These are phyloP conservation scores for Fusarium gaditjirri DNA, from an alignment of 2,329 filamentous ascomycete genomes.

Conservation along the genomic window DNA sequence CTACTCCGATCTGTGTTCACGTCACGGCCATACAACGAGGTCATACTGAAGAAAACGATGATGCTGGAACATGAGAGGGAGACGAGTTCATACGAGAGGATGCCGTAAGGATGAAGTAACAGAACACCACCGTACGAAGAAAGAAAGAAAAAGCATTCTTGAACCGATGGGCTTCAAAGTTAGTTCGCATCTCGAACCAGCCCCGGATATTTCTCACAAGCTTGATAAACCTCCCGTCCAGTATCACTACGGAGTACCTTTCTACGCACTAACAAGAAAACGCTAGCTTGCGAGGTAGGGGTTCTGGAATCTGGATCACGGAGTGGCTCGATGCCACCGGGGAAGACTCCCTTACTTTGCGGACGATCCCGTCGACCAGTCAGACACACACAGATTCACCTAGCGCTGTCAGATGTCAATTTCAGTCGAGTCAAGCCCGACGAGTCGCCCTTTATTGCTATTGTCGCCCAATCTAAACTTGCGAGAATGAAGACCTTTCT, in stretches of 20 bases:
- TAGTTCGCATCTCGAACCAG: background rate
- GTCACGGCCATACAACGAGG: background rate
- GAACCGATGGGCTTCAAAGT: background rate
- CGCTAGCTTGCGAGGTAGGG: background rate
- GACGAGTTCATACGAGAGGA: background rate
- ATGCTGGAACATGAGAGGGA: background rate
- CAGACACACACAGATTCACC: accelerated
- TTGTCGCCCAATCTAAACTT: background rate
- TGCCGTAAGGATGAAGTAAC: background rate
- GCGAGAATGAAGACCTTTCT: background rate
- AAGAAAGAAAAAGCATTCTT: background rate
- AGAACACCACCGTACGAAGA: background rate
- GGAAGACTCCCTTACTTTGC: background rate
- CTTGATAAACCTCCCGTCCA: background rate
- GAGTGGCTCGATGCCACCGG: background rate
- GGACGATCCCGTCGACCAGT: background rate
- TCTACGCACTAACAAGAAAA: background rate
- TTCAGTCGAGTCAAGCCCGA: background rate
- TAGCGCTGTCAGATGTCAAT: background rate
- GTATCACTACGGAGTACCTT: background rate
- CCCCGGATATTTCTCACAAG: background rate
- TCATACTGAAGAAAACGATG: background rate
- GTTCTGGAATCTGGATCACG: background rate
- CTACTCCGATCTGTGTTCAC: background rate
- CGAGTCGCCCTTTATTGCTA: background rate